Evolutionary conservation across 108 stramenopile genomes (phyloP), one percentile per base, ranked within the genome.

Genomic region (Nitzschia inconspicua): DNA sequence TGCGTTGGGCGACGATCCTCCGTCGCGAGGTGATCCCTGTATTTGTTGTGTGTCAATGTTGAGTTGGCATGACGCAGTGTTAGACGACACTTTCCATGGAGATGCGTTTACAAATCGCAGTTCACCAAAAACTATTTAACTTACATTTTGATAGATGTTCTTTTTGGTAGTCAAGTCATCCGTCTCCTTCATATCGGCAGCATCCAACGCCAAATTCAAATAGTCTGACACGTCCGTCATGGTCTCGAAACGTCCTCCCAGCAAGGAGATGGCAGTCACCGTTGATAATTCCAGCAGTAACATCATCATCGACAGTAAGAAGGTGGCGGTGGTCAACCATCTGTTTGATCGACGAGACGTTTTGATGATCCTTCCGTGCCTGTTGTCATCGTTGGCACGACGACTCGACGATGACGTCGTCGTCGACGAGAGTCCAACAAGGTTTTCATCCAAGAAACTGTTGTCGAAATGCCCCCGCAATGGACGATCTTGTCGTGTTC

Each of bases 111-210:
- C 14, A 39, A 39, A 14, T 46, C 18, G 26, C 13, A 31, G 16
- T 10, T 9, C 18, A 0, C 42, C 13, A 1, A 3, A 42, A 57
- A 28, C n/a, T 20, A 57, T 6, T 16, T 18, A 13, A 47, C 66
- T 58, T 49, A 67, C 70, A 22, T 50, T 35, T 43, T 63, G 31
- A 22, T 72, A 72, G 19, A 72, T 52, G 18, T 47, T 37, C 30
- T 40, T 1, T 49, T 63, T 57, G 28, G 55, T 41, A 36, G 27
- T n/a, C 1, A 51, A 19, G 20, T 58, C 39, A 35, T 57, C 47
- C 32, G 70, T 20, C 34, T 72, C 70, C 47, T 44, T 63, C 63
- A 72, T 72, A 0, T 60, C 62, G 16, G 57, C 62, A 16, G 56
- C 40, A 57, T 72, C 70, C 24, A 50, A 19, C 7, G 63, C 70